Evolutionary conservation across 148 eudicot species (phyloP), one percentile per base, ranked within the genome.

Genomic region (Suaeda aralocaspica): DNA sequence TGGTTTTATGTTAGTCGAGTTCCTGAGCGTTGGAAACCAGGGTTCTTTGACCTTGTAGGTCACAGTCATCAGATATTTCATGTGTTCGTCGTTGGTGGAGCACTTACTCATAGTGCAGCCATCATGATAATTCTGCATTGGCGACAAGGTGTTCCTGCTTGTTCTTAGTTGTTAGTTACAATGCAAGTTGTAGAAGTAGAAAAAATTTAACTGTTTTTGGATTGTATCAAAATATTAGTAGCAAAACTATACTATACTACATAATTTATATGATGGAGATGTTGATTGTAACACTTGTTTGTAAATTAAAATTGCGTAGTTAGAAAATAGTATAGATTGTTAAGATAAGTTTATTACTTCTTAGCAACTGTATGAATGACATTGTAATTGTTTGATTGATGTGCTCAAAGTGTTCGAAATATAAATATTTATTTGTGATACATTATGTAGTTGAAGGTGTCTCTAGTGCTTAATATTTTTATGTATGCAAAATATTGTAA

Each of bases 51-150:
- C 74, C 82, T 89, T 56, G 91, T 89, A 0, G 98, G 98, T 15
- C 96, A 90, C 21, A 92, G 94, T 67, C 98, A 92, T 74, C 96
- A 92, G 86, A 92, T 92, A 2, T 92, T 92, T 67, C 98, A 92
- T 62, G 83, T 86, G 24, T 88, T 92, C 61, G 98, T 92, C 4
- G 93, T 89, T 6, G 93, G 75, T 7, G 98, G 86, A 9, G 98
- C 92, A 6, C 80, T 92, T 26, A 82, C 83, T 10, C 96, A 92
- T 72, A 67, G 84, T 59, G 87, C 78, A 34, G 93, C 96, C 55
- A 84, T 91, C 19, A 76, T 85, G 16, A 46, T 81, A 21, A 78
- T 92, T 58, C 78, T 92, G 79, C 83, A 88, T 64, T 92, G 93
- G 98, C 81, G 92, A 2, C 82, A 68, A 29, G 77, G 79, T 18